Evolutionary conservation across 148 eudicot genomes (phyloP).

Genomic region (Gaultheria prostrata): DNA sequence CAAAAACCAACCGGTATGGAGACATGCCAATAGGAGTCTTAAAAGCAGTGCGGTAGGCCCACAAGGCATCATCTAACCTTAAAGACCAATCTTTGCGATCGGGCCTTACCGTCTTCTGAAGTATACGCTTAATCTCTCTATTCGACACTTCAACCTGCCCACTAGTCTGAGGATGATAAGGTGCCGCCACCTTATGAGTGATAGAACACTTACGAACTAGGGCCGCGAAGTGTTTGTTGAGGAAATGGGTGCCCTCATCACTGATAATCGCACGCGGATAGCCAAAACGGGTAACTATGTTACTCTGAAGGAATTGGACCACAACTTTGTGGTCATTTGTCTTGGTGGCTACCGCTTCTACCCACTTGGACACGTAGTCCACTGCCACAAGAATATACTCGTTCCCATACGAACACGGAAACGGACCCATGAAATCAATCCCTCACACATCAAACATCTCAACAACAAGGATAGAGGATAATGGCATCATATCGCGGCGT

Average conservation of each 20-base stretch:
- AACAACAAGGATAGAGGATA: not conserved
- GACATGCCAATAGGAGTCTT: not conserved
- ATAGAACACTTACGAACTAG: not conserved
- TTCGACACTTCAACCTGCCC: conserved; percentile 17
- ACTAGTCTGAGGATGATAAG: not conserved
- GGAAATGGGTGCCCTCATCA: not conserved
- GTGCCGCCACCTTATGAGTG: not conserved
- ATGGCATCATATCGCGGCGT: too few species aligned
- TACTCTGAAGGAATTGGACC: too few species aligned
- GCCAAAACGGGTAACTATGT: not conserved
- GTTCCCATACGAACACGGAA: not conserved
- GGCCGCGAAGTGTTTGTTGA: not conserved
- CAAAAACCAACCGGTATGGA: not conserved
- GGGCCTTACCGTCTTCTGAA: not conserved
- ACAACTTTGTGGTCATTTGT: too few species aligned
- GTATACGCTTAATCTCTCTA: conserved; percentile 40
- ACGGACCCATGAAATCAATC: not conserved
- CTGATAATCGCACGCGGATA: not conserved
- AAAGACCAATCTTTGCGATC: not conserved
- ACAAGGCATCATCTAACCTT: not conserved
- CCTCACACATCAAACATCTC: not conserved
- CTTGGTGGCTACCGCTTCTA: not conserved
- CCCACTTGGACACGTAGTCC: not conserved
- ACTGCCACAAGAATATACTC: not conserved
- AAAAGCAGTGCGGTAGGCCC: not conserved